Evolutionary conservation across 2,329 filamentous ascomycete genomes (phyloP), one percentile per base, ranked within the genome.

Genomic region (Epichloe glyceriae): DNA sequence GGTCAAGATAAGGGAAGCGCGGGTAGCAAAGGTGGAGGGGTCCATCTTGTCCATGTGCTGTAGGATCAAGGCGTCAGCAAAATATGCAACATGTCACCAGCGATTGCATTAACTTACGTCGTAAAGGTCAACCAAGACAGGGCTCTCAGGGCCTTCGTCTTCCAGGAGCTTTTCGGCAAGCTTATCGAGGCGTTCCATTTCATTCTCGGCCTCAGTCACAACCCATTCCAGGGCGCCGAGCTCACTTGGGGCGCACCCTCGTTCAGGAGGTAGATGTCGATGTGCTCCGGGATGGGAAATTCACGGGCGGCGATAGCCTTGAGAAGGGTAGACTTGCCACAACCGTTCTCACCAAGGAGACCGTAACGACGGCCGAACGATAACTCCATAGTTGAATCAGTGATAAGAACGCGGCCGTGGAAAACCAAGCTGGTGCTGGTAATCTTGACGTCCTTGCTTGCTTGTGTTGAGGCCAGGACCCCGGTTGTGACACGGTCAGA

Each of bases 41-140:
- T 98, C 94, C 91, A 98, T 96, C 71, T 83, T 85, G 73, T 98
- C 93, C 80, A 97, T 95, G 70, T 93, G 90, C 88, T 95, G 59
- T 45, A 34, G 26, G n/a, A 47, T 30, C 26, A 42, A 54, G 15
- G 39, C 53, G 60, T 63, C 50, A 63, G 53, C 46, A 30, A 46
- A 41, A 35, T 35, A 39, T n/a, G 17, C 19, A 22, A 33, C 5
- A 44, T 14, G 8, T 30, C 20, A 22, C 3, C 15, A 20, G 22
- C 11, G 3, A 34, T 11, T 8, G 12, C 3, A 15, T 5, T 26
- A 14, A 72, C 84, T 66, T 75, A 94, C 89, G 69, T 98, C 94
- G 68, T 98, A 98, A 53, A 98, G 76, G 64, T 97, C 91, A 72
- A 95, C 86, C 46, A 98, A 76, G 50, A 94, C 75, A 33, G 88